Conservation (phyloP, 768 basidiomycete species). For the Leccinum fibrillosum region DNA sequence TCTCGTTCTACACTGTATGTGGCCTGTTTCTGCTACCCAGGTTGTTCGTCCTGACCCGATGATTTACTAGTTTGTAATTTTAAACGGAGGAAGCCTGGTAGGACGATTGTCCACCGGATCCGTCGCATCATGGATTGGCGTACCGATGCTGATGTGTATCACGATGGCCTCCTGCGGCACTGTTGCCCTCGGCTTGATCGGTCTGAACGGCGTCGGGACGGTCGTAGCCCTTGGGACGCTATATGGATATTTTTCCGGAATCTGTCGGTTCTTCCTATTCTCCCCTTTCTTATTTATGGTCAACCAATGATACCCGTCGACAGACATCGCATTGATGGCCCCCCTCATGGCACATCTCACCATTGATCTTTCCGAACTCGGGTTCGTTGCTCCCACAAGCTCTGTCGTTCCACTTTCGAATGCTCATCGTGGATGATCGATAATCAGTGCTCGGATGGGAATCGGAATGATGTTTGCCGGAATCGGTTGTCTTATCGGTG, state of each 20-base stretch:
- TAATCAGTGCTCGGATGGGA: background rate
- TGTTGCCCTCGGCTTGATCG: conserved; percentile 12
- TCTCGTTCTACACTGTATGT: conserved; percentile 53
- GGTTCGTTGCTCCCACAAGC: conserved; percentile 23
- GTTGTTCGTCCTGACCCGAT: background rate
- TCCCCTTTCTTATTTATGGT: background rate
- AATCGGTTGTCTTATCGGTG: conserved; percentile 18
- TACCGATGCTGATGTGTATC: conserved; percentile 40
- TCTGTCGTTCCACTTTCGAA: too few species aligned
- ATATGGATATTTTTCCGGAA: conserved; percentile 48
- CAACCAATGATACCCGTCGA: background rate
- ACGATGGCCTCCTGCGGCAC: conserved; percentile 31
- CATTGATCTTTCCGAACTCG: conserved; percentile 45
- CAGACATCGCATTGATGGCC: conserved; percentile 36
- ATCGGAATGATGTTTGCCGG: conserved; percentile 8
- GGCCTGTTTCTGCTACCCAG: background rate
- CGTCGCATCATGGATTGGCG: conserved; percentile 40
- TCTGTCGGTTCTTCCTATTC: conserved; percentile 24
- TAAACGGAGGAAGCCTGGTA: conserved; percentile 50
- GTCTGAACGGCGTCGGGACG: conserved; percentile 32
- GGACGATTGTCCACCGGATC: conserved; percentile 30
- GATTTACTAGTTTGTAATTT: conserved; percentile 39
- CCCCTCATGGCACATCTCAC: conserved; percentile 27
- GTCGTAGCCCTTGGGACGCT: conserved; percentile 38
- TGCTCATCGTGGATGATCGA: background rate